Base-by-base conservation (phyloP, 345 rosid species). In the Schrenkiella parvula region DNA sequence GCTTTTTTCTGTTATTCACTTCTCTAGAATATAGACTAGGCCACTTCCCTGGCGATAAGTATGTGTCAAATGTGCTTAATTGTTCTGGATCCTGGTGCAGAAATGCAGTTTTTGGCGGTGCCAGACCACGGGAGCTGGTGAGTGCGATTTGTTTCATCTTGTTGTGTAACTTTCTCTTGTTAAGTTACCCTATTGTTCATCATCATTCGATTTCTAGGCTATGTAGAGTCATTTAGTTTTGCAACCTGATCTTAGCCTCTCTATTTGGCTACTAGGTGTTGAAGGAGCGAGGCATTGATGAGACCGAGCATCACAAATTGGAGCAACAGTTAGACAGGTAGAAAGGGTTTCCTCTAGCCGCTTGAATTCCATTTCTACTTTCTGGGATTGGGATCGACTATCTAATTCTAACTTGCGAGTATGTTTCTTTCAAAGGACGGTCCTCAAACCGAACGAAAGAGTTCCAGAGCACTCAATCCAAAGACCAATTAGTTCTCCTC, bases 41-140 rank as follows among this genome's bases (percentile, higher is more conserved):
- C 26, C 37, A 4, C 32, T 38, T 35, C 42, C 51, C 39, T 56
- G 32, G 51, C 4, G 2, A 64, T 72, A 64, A 66, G 56, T 54
- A 64, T 7, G 21, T 74, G 32, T 61, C 39, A 44, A 76, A 12
- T 32, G 9, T 3, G 9, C 77, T 71, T 35, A 75, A 12, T 2
- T 23, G 41, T 26, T 66, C 43, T 37, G 73, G 47, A 74, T 70
- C 53, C n/a, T 64, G 72, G 12, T 78, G 87, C 93, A 91, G 97
- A 85, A 82, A 68, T 68, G 67, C 79, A 4, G 81, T 89, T 47
- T 91, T 87, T 80, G 96, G 97, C 22, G 93, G 93, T 80, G 96
- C 96, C 52, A 87, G 89, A 29, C 96, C 96, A 23, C 81, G 96
- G 44, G 97, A 91, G 80, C 70, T 86, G 86, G 96, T 89, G 60